phyloP scores from a whole-genome alignment of 2,329 filamentous ascomycete species.

The Colletotrichum spaethianum region DNA sequence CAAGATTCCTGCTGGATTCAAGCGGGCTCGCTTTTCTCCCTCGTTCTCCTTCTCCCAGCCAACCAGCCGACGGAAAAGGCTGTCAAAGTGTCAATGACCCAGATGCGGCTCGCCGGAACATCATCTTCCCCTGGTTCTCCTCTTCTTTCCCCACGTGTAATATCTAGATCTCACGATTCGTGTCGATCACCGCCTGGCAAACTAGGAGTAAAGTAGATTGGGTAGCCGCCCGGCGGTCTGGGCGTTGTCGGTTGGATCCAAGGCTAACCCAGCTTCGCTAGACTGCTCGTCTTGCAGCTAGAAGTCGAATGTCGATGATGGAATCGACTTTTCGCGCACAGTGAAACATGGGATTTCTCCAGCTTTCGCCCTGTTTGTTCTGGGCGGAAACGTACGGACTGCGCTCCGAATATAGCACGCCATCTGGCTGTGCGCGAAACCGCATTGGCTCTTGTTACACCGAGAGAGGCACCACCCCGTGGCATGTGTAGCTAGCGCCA shows the following conservation, averaged over 20 bases:
- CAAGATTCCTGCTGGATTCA: not conserved
- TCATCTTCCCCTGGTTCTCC: constrained; percentile 18
- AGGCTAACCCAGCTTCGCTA: not conserved
- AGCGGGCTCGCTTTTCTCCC: not conserved
- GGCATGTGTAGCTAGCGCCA: constrained; percentile 34
- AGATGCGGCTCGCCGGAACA: constrained; percentile 32
- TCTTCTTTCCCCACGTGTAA: constrained; percentile 31
- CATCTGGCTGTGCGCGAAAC: constrained; percentile 1
- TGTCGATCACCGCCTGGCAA: constrained; percentile 26
- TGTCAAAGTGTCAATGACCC: not conserved
- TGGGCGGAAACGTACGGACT: constrained; percentile 8
- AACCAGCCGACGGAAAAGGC: constrained; percentile 1
- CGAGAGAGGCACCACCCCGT: constrained; percentile 9
- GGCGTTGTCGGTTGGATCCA: not conserved
- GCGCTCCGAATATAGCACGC: constrained; percentile 28
- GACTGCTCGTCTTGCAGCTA: not conserved
- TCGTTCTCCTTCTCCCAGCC: not conserved
- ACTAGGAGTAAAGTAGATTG: not conserved
- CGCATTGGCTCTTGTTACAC: constrained; percentile 10
- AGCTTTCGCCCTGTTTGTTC: constrained; percentile 4
- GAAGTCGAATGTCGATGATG: constrained; percentile 32
- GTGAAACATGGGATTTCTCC: constrained; percentile 41
- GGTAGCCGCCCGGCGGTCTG: not conserved
- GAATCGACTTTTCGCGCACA: constrained; percentile 33
- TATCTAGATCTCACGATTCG: constrained; percentile 34